Evolutionary conservation across 2,329 filamentous ascomycete species (phyloP).

Genomic region (Amauroascus niger): DNA sequence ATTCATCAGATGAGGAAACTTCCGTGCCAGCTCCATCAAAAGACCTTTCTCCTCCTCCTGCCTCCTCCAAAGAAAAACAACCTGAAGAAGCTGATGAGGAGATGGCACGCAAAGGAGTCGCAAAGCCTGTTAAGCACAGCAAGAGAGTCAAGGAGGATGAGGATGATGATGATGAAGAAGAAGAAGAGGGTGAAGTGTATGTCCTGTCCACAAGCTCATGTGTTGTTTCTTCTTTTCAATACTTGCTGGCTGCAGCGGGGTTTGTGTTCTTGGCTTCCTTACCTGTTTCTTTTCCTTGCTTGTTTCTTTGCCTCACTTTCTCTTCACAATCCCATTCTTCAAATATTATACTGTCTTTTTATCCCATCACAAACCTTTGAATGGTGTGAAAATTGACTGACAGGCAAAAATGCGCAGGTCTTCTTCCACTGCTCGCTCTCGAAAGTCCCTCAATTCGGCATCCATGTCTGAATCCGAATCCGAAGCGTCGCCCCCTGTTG

Average conservation of each 20-base stretch:
- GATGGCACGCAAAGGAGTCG: constrained; percentile 42
- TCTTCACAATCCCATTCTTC: neutral
- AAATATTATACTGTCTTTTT: neutral
- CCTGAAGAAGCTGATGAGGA: constrained; percentile 37
- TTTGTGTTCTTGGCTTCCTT: neutral
- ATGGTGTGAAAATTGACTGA: neutral
- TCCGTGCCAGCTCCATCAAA: constrained; percentile 47
- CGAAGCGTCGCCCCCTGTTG: constrained; percentile 44
- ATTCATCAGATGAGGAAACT: constrained; percentile 44
- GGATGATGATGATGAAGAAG: constrained; percentile 66
- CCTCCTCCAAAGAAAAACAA: constrained; percentile 39
- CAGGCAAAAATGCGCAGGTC: constrained; percentile 45
- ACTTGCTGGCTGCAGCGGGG: no score
- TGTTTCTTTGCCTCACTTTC: neutral
- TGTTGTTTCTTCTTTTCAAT: constrained; percentile 11
- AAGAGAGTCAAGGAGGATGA: constrained; percentile 48
- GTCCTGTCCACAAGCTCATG: constrained; percentile 31
- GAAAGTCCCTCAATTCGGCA: constrained; percentile 66
- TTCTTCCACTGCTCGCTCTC: constrained; percentile 54
- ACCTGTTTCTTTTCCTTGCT: constrained; percentile 1
- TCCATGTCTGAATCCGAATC: constrained; percentile 86
- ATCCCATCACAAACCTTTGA: neutral
- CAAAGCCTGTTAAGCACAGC: constrained; percentile 31
- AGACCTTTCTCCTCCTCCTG: constrained; percentile 43
- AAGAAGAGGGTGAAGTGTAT: constrained; percentile 70